Base-by-base conservation (phyloP, 495 filamentous ascomycete genomes). In the Penicillium coprophilum region DNA sequence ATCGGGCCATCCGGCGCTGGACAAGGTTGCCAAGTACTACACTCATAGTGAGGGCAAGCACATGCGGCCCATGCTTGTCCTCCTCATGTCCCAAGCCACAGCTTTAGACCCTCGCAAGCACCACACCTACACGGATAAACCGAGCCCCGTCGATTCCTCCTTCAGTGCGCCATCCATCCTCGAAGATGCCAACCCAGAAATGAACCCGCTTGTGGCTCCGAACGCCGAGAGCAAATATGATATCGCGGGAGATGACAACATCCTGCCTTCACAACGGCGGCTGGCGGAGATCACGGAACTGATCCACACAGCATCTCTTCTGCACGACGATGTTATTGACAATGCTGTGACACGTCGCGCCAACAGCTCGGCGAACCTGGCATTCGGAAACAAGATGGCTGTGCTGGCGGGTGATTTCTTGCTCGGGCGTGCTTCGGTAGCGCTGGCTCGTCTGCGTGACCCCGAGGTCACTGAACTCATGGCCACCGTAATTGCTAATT, bases 321-420 rank as follows among this genome's bases (percentile, higher is more conserved):
- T 98, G 5, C 94, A 98, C 71, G 94, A 98, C 79, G 94, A 98
- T 75, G 95, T 98, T 27, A 95, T 98, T 63, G 94, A 98, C 68
- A 89, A 92, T 61, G 92, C 94, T 1, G 77, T 86, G 24, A 86
- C 90, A 0, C 85, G 94, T 31, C 86, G 94, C 32, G 90, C 89
- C 6, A 82, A 84, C 27, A 90, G 88, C 24, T 95, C 90, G 4
- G 95, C 94, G 12, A 98, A 97, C 64, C 80, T 90, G 50, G 89
- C 89, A 48, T 97, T 96, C 59, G 94, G 94, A 47, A 98, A 98
- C 75, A 98, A 98, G 75, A 96, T 97, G 90, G 93, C 95, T 6
- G 93, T 98, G 1, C 74, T 98, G 56, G 94, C 94, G 0, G 94
- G 94, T 15, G 94, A 98, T 70, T 98, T 97, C 66, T 80, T 98